These are phyloP conservation scores for Cordyceps fumosorosea DNA, from an alignment of 2,329 filamentous ascomycete species.

Conservation along the genomic window DNA sequence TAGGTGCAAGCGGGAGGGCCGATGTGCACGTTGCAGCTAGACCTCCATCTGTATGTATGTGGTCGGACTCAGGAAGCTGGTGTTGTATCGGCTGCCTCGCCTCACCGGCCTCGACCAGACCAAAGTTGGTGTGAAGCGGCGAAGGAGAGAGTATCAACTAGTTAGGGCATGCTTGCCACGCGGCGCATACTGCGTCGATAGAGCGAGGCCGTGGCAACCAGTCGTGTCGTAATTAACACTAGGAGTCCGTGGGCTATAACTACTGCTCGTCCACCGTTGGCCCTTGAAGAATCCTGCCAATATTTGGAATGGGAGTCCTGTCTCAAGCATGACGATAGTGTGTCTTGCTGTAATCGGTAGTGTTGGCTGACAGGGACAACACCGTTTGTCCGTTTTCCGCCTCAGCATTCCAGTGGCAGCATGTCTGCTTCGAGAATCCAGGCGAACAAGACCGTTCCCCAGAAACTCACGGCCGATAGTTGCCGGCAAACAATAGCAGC, in stretches of 20 bases:
- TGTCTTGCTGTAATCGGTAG: not conserved
- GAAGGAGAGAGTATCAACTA: too few relatives aligned
- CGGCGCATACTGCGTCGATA: not conserved
- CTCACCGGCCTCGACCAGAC: not conserved
- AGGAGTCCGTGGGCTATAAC: too few relatives aligned
- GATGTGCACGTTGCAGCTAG: not conserved
- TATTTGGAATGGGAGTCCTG: not conserved
- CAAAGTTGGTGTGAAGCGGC: not conserved
- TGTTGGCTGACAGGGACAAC: not conserved
- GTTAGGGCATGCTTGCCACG: not conserved
- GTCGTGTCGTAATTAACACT: not conserved
- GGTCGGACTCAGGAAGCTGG: not conserved
- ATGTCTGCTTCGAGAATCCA: not conserved
- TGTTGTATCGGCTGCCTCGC: not conserved
- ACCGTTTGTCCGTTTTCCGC: not conserved
- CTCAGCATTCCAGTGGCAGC: not conserved
- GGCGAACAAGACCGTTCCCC: not conserved
- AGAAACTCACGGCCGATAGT: not conserved
- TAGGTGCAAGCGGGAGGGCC: not conserved
- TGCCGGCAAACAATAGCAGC: slow-evolving; percentile 3
- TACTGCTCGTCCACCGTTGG: too few relatives aligned
- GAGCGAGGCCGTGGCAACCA: not conserved
- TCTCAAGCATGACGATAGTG: not conserved
- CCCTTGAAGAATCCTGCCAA: too few relatives aligned
- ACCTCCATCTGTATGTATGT: not conserved